These are phyloP conservation scores for Sporothrix humicola DNA, from an alignment of 2,329 filamentous ascomycete genomes.

Conservation along the genomic window DNA sequence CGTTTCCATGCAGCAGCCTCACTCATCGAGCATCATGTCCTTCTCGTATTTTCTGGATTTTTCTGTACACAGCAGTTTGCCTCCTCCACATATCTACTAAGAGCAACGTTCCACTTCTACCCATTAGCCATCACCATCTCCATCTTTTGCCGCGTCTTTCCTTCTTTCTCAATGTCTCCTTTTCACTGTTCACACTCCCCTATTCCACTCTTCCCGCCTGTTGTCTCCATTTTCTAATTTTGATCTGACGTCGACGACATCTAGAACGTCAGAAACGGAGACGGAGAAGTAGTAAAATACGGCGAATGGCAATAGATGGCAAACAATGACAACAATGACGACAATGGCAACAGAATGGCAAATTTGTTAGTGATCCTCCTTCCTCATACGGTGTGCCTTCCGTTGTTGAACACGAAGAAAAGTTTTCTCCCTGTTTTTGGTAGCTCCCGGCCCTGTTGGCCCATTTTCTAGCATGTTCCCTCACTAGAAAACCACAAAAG, in stretches of 20 bases:
- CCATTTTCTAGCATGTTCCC: neutral
- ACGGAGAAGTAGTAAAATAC: neutral
- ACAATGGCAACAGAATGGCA: neutral
- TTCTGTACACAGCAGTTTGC: neutral
- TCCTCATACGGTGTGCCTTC: constrained; percentile 18
- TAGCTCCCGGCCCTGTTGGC: neutral
- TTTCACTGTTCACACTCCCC: neutral
- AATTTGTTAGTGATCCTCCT: neutral
- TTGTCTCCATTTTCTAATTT: constrained; percentile 20
- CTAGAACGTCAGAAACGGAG: neutral
- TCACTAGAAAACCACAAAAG: neutral
- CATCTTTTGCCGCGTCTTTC: constrained; percentile 26
- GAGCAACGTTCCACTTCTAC: constrained; percentile 18
- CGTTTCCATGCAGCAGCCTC: neutral
- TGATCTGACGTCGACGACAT: neutral
- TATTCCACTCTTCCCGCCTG: neutral
- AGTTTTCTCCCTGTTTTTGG: neutral
- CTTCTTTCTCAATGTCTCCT: neutral
- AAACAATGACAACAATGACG: neutral
- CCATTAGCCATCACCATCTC: neutral
- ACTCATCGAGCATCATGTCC: neutral
- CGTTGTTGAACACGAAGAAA: neutral
- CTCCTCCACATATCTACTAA: neutral
- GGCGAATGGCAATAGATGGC: neutral
- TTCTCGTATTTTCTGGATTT: neutral